A percentile compares a stretch with the other conserved stretches of the same genome.
phyloP scores from a whole-genome alignment of 1,284 basidiomycete genomes.

The Sutorius eximius region DNA sequence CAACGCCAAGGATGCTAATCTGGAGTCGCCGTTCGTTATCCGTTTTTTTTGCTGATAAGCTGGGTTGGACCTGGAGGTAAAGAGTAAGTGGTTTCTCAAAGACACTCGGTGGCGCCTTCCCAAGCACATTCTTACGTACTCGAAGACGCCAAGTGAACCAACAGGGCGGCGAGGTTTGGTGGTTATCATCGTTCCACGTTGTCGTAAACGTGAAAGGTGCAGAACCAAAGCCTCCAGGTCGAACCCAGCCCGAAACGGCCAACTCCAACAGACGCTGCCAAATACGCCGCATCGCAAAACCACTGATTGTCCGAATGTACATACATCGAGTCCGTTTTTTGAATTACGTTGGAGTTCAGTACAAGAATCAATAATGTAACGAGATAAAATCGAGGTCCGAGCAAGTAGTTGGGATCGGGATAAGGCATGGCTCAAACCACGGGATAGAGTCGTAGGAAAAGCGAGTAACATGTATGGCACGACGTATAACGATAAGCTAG shows the following conservation, averaged over 20 bases:
- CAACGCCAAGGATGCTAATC: not conserved
- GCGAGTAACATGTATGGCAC: conserved; percentile 17
- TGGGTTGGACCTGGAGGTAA: not conserved
- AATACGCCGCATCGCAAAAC: not conserved
- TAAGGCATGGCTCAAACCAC: not conserved
- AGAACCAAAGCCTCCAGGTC: not conserved
- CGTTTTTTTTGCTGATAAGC: not conserved
- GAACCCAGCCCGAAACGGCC: too few species aligned
- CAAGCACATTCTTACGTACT: conserved; percentile 9
- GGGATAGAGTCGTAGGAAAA: conserved; percentile 8
- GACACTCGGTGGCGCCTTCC: not conserved
- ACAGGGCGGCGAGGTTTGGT: too few species aligned
- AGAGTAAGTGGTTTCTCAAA: not conserved
- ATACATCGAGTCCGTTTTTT: conserved; percentile 18
- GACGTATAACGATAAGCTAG: conserved; percentile 29
- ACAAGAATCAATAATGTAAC: conserved; percentile 5
- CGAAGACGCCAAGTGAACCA: not conserved
- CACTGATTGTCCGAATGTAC: conserved; percentile 14
- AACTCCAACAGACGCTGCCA: not conserved
- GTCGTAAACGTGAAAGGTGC: not conserved
- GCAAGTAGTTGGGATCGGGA: not conserved
- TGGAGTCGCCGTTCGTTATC: not conserved
- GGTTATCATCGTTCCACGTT: not conserved
- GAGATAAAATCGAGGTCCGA: conserved; percentile 12
- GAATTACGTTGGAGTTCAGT: conserved; percentile 10